Evolutionary conservation across 164 flowering plant genomes (phyloP), one percentile per base, ranked within the genome.

Genomic region (Vitis vinifera): DNA sequence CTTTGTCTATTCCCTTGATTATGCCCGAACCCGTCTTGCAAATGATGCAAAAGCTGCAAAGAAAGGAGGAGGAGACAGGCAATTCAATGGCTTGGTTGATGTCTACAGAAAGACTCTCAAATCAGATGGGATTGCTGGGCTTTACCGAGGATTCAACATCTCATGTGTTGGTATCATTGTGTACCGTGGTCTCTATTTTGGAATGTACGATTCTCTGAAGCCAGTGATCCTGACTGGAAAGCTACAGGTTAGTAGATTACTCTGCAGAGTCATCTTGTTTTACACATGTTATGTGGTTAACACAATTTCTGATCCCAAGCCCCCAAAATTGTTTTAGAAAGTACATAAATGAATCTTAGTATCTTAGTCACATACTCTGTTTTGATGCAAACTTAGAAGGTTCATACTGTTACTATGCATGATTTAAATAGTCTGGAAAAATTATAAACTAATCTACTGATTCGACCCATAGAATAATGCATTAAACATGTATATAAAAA

Each of bases 131-230:
- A 49, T 91, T 84, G 92, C 93, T 73, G 96, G 96, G n/a, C 89
- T 91, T 13, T 91, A 91, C 82, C 93, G 96, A 71, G 96, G 96
- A 17, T 91, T 89, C 81, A 89, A 89, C 85, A 85, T 89, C 67
- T 91, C 96, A 19, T 87, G 89, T 73, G 90, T 85, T 73, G 93
- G 93, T 51, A 91, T 91, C 78, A 86, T 91, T 65, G 93, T 91
- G 15, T 87, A 88, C 71, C 87, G 96, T 51, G 97, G 97, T 70
- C 82, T 91, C 51, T 91, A 89, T 86, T 91, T 91, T 64, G 94
- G 97, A 73, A 81, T 91, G 91, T 89, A 91, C 62, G 97, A 91
- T 66, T 89, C 97, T 50, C 69, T 91, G 82, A 91, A 91, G 85
- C 97, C 97, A 0, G 91, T 86, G 5, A 10, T 89, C 27, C 82